Evolutionary conservation across 768 basidiomycete species (phyloP), one percentile per base, ranked within the genome.

Genomic region (Inosperma sp.): DNA sequence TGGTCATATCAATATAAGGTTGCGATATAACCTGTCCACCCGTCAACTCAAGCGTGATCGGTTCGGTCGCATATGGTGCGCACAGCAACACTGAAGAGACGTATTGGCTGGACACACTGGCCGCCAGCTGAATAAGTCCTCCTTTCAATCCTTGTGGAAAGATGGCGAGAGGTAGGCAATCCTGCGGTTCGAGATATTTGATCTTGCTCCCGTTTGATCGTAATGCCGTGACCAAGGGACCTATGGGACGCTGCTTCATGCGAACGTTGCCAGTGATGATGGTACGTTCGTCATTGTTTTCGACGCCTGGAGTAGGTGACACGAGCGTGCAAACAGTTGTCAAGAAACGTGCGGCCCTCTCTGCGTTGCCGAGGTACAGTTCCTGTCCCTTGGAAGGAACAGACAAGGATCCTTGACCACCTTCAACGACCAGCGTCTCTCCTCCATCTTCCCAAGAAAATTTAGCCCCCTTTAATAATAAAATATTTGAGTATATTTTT

Each of bases 1-100:
- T 87, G 8, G 96, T 98, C 96, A 98, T 97, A 71, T 99, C 94
- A 67, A 99, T 98, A 72, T 98, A 99, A 1, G 93, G 93, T 69
- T 98, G 95, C 5, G 93, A 96, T 65, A 99, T 97, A 63, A 98
- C 96, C 53, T 89, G 84, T 0, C 93, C 95, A 9, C 95, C 96
- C 0, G 82, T 87, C 54, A 99, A 80, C 69, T 96, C 88, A 46
- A 98, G 83, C 2, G 83, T 84, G 53, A 96, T 80, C n/a, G 86
- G 76, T 62, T 90, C 75, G 23, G 68, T 60, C 1, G 95, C 93
- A 62, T 98, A 99, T 2, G 95, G 96, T 0, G 96, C 94, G 63
- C 93, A 96, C 31, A 98, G 85, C 6, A 99, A 80, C 64, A 98
- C 92, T 7, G 93, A 94, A 4, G 93, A 96, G 29, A 98, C 96